Conservation (phyloP, 345 rosid genomes). For the Citrus maxima region DNA sequence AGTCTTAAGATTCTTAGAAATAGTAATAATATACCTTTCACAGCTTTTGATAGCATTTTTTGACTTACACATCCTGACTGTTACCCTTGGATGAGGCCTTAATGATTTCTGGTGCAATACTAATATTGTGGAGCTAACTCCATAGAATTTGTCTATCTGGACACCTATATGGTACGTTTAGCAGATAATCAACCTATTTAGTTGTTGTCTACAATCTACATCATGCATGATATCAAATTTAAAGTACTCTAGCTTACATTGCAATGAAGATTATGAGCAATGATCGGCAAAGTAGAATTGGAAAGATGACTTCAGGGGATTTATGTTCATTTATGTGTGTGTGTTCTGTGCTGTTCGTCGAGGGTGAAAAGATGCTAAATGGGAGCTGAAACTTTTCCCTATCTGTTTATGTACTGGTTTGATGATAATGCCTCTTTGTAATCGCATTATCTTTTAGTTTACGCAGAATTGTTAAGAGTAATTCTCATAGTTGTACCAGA, state of each 20-base stretch:
- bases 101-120: constrained; percentile 6
- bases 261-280: background rate
- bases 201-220: background rate
- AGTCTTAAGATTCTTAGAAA: background rate
- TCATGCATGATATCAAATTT: background rate
- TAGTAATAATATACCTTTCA: background rate
- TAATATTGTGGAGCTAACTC: background rate
- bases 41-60: background rate
- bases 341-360: background rate
- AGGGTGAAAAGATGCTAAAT: background rate
- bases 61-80: constrained; percentile 1
- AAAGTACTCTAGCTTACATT: background rate
- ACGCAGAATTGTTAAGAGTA: background rate
- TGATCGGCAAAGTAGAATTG: background rate
- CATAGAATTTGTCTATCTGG: background rate
- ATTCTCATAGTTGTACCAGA: background rate
- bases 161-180: background rate
- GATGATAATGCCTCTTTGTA: background rate
- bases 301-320: background rate
- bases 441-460: background rate
- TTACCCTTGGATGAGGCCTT: background rate
- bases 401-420: background rate
- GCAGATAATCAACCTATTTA: background rate
- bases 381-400: background rate
- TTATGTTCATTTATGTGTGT: background rate